Base-by-base conservation (phyloP, 192 early-diverging fungal species). In the Coemansia sp. region DNA sequence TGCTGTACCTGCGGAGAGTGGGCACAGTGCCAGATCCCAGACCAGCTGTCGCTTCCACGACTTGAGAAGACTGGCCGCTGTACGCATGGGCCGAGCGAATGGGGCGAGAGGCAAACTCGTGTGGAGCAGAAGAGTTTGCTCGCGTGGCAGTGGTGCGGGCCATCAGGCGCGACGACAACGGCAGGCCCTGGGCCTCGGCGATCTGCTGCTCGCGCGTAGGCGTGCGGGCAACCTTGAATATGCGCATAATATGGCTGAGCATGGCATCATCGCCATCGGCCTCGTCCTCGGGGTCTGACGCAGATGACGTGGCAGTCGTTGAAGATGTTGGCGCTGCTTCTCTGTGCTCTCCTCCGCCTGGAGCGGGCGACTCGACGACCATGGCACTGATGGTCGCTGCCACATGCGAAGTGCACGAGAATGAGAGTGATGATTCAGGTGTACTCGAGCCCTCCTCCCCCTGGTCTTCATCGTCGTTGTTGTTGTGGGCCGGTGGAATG, bases 181-280 rank as follows among this genome's bases (percentile, higher is more conserved):
- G 76, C 41, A 79, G 56, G 3, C 76, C 76, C 53, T 79, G 76
- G 14, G 66, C 52, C 54, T 79, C 76, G 22, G 76, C 76, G 59
- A 79, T 33, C 55, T 71, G 69, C 63, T 72, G 76, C 37, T 58
- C 44, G 1, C 55, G 40, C 63, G 37, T 39, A 1, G 68, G 68
- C 33, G 69, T 63, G 14, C 59, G 43, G 5, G 70, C 64, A 4
- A 71, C 63, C 35, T 60, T 58, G 54, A 79, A 79, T 10, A 79
- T 64, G n/a, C 54, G 66, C 57, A 67, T 53, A 3, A 79, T 53
- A 10, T 72, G 70, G 40, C 39, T 48, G 22, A 72, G 21, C 66
- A 79, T 62, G 18, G 54, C 53, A 37, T 68, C 52, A 0, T 67
- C 65, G 29, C 65, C 52, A 0, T 67, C 65, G 29, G 17, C 17